These are phyloP conservation scores for Lathyrus sativus DNA, from an alignment of 306 rosid species.

Conservation along the genomic window DNA sequence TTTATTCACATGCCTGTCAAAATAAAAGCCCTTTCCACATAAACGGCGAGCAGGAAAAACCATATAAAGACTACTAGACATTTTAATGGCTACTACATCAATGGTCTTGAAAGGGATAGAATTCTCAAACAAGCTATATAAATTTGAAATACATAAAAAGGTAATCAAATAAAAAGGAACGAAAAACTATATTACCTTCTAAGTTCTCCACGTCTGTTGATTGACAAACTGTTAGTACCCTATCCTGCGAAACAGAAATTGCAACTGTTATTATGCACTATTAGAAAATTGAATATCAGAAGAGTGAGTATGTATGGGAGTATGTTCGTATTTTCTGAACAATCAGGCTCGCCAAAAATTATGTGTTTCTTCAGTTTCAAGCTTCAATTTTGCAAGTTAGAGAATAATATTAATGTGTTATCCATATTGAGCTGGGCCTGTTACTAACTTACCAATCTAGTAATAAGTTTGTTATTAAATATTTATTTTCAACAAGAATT, in stretches of 20 bases:
- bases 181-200: slow-evolving; percentile 56
- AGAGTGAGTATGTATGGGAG: not conserved
- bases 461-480: slow-evolving; percentile 10
- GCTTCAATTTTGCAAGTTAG: slow-evolving; percentile 12
- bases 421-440: not conserved
- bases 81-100: slow-evolving; percentile 12
- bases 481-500: slow-evolving; percentile 14
- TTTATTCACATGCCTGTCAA: slow-evolving; percentile 1
- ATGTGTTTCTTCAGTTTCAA: slow-evolving; percentile 28
- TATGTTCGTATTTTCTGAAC: slow-evolving; percentile 1
- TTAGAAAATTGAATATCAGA: slow-evolving; percentile 27
- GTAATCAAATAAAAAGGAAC: slow-evolving; percentile 11
- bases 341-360: not conserved
- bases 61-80: not conserved
- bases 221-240: slow-evolving; percentile 82
- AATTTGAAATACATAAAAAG: slow-evolving; percentile 9
- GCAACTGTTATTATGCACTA: slow-evolving; percentile 32
- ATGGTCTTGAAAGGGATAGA: slow-evolving; percentile 3
- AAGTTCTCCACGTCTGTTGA: slow-evolving; percentile 50
- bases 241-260: slow-evolving; percentile 62
- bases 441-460: slow-evolving; percentile 1
- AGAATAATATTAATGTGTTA: not conserved
- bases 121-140: slow-evolving; percentile 21
- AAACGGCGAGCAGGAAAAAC: not conserved
- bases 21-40: slow-evolving; percentile 20